A percentile compares a stretch with the other conserved stretches of the same genome.
These are phyloP conservation scores for Salinomyces thailandicus DNA, from an alignment of 2,329 filamentous ascomycete species.

Conservation along the genomic window DNA sequence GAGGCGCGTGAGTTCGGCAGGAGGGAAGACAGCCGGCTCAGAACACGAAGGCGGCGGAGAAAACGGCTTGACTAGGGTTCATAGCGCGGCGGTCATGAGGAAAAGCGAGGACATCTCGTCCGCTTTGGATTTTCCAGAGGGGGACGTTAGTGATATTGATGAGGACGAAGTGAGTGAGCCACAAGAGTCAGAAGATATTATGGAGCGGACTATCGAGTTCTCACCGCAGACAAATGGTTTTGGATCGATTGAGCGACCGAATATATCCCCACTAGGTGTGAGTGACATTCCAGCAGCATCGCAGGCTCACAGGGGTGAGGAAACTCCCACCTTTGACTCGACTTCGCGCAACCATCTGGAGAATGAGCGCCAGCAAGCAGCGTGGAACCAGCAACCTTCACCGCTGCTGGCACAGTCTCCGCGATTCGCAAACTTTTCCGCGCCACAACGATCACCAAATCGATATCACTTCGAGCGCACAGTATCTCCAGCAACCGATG, in stretches of 20 bases:
- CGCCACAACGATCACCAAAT: background rate
- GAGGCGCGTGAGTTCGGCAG: slow-evolving; percentile 9
- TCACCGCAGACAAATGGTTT: too few relatives aligned
- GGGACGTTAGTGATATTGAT: slow-evolving; percentile 6
- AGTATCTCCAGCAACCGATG: background rate
- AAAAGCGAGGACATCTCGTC: slow-evolving; percentile 12
- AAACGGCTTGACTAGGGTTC: slow-evolving; percentile 5
- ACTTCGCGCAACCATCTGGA: too few relatives aligned
- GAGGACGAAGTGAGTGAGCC: slow-evolving; percentile 8
- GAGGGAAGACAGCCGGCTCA: too few relatives aligned
- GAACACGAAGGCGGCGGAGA: slow-evolving; percentile 1
- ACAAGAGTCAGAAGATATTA: too few relatives aligned
- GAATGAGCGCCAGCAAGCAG: too few relatives aligned
- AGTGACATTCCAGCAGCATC: too few relatives aligned
- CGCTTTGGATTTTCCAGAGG: background rate
- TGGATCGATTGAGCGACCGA: too few relatives aligned
- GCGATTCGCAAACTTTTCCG: background rate
- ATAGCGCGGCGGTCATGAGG: slow-evolving; percentile 13
- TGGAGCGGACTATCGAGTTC: too few relatives aligned
- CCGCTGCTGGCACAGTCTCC: background rate
- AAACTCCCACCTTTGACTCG: too few relatives aligned
- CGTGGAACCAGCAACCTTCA: too few relatives aligned
- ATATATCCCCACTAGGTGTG: too few relatives aligned
- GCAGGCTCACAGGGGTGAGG: too few relatives aligned
- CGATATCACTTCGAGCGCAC: background rate